These are phyloP conservation scores for Taphrina confusa DNA, from an alignment of 1,139 yeast genomes.

Conservation along the genomic window DNA sequence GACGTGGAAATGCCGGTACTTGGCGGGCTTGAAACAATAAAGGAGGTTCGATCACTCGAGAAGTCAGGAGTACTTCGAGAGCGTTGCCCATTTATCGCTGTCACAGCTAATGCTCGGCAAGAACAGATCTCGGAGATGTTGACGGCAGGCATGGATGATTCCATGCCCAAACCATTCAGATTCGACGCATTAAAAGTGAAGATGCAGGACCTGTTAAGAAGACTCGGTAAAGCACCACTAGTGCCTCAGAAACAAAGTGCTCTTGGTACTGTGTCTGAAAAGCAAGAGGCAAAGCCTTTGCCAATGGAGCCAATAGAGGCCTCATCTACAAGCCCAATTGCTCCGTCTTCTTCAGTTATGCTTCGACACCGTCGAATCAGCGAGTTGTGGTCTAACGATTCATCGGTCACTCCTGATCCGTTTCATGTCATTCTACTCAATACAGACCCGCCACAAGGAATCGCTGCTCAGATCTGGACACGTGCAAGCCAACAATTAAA, in stretches of 20 bases:
- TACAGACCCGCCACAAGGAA: neutral
- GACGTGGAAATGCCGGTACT: conserved; percentile 32
- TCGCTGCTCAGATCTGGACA: neutral
- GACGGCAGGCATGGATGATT: conserved; percentile 34
- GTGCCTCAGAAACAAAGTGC: neutral
- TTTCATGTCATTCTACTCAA: conserved; percentile 9
- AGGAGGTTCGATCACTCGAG: conserved; percentile 16
- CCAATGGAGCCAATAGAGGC: no score
- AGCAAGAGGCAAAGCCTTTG: no score
- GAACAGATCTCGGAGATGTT: conserved; percentile 31
- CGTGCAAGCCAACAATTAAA: neutral
- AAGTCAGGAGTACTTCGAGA: neutral
- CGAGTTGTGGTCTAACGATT: neutral
- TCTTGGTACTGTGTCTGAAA: no score
- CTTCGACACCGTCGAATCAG: neutral
- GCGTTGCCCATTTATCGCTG: conserved; percentile 21
- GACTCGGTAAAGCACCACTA: conserved; percentile 3
- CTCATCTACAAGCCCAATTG: neutral
- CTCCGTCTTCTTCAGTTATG: neutral
- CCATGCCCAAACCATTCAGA: conserved; percentile 33
- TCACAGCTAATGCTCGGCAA: conserved; percentile 33
- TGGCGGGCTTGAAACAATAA: conserved; percentile 10
- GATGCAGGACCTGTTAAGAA: conserved; percentile 9
- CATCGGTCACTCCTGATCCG: neutral
- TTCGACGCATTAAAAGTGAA: conserved; percentile 17